These are phyloP conservation scores for Kodamaea ohmeri DNA, from an alignment of 1,139 yeast species.

Conservation along the genomic window DNA sequence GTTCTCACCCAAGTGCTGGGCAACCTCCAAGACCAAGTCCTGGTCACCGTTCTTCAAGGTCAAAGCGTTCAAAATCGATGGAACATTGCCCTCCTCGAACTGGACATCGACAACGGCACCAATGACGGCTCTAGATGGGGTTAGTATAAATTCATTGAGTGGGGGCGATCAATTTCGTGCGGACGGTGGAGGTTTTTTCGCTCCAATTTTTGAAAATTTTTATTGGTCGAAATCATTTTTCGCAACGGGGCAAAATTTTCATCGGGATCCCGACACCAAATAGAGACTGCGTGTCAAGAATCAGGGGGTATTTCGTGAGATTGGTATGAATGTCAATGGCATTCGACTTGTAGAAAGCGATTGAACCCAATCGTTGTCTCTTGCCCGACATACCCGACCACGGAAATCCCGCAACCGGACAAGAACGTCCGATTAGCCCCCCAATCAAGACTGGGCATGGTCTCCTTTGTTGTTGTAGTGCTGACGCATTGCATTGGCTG, in stretches of 20 bases:
- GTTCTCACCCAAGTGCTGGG: constrained; percentile 99
- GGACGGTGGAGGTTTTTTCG: constrained; percentile 2
- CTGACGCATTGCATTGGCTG: no score
- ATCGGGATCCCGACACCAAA: no score
- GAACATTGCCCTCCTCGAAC: constrained; percentile 95
- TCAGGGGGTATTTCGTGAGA: no score
- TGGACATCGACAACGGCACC: constrained; percentile 99
- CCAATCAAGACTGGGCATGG: no score
- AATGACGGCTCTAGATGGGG: constrained; percentile 77
- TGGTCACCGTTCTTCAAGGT: constrained; percentile 72
- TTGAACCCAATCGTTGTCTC: no score
- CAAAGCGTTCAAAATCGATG: constrained; percentile 96
- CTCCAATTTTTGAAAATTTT: constrained; percentile 8
- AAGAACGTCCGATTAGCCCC: no score
- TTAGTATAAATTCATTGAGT: constrained; percentile 22
- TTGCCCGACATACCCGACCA: no score
- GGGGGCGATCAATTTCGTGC: not conserved
- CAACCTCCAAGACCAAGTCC: constrained; percentile 90
- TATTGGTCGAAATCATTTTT: constrained; percentile 9
- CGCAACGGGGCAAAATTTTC: constrained; percentile 7
- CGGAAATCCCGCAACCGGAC: no score
- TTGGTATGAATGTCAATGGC: no score
- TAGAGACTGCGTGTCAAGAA: no score
- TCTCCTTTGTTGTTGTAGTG: no score
- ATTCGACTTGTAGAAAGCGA: no score